Base-by-base conservation (phyloP, 139 green algal genomes). In the Ulvella scutata region DNA sequence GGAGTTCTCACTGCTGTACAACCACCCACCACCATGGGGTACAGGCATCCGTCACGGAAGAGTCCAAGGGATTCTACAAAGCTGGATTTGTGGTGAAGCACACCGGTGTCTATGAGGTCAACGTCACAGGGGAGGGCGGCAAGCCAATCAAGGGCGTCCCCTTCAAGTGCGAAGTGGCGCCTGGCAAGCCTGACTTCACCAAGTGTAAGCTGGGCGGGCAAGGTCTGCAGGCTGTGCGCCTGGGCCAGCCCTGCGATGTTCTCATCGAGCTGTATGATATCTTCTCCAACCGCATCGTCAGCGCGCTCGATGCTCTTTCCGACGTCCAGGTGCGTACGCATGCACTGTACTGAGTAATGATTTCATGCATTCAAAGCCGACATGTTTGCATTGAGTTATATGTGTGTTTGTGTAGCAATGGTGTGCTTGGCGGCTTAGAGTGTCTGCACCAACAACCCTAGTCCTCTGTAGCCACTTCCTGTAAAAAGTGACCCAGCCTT, bases 161-260 rank as follows among this genome's bases (percentile, higher is more conserved):
- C 44, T 62, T 62, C 44, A 62, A 62, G 44, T 62, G 44, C 44
- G 44, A 62, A 26, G 44, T 62, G 44, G n/a, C 29, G n/a, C 44
- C 44, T 26, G 44, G 44, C 7, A 62, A 62, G 44, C 44, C 44
- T 26, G 44, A 62, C 44, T 62, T 33, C 44, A 33, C 44, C 44
- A 62, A 62, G 44, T 62, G 44, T 26, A 62, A 62, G 44, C 44
- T 62, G n/a, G 44, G 44, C 44, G 44, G 44, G 9, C 44, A 62
- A 26, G 44, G 44, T 26, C 44, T 62, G 44, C 44, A 62, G 44
- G 44, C 44, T 26, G 44, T 62, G 44, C 44, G 44, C 44, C 44
- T 62, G n/a, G 44, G 44, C 9, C 44, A 62, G 44, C 44, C 44
- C n/a, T 62, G 44, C 44, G 44, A 62, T 26, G 44, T 62, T 26